Percentiles rank a stretch among this genome's conserved stretches.
Conservation (phyloP, 495 filamentous ascomycete species). For the Tuber microsphaerosporum region DNA sequence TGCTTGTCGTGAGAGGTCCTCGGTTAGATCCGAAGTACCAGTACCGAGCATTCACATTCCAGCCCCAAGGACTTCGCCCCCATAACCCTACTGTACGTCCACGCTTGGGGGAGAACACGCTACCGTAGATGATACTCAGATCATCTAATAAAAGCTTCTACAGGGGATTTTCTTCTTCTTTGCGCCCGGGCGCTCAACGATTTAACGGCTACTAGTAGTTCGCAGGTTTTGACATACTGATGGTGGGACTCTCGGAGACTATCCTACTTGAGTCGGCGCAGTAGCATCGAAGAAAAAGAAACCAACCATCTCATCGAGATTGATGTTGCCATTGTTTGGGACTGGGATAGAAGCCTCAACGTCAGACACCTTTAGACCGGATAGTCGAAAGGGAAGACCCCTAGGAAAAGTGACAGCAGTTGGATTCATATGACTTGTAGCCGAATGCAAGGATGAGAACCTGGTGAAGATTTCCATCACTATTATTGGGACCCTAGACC, state of each 20-base stretch:
- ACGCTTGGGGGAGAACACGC: background rate
- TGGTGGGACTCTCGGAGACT: background rate
- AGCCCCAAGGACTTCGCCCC: background rate
- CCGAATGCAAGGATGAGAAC: background rate
- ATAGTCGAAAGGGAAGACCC: background rate
- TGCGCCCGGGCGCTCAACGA: background rate
- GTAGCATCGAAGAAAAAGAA: background rate
- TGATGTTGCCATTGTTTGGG: background rate
- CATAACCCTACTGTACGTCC: background rate
- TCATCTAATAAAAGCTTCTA: background rate
- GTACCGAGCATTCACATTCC: background rate
- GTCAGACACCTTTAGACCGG: background rate
- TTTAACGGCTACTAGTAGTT: background rate
- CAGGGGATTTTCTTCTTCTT: background rate
- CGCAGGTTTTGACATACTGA: background rate
- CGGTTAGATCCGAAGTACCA: background rate
- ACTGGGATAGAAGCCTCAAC: background rate
- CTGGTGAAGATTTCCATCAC: background rate
- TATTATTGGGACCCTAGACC: background rate
- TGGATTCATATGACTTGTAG: background rate
- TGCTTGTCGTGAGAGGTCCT: background rate
- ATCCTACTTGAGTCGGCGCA: background rate
- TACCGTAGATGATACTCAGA: background rate
- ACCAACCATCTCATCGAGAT: background rate
- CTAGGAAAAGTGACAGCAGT: background rate